Evolutionary conservation across 208 protist genomes (phyloP).

Genomic region (Vickermania ingenoplastis): DNA sequence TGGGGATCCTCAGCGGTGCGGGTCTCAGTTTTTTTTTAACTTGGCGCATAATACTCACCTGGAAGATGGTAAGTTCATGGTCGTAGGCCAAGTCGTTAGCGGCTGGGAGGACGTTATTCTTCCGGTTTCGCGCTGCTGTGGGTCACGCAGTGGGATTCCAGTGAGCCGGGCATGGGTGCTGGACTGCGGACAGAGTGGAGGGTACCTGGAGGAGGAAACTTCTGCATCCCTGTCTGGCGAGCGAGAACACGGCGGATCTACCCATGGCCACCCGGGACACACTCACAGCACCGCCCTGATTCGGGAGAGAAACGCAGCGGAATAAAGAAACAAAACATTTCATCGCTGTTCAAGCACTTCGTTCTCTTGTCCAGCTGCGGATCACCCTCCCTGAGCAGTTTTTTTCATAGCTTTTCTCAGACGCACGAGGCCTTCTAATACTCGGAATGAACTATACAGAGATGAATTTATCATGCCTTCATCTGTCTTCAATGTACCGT

Average conservation of each 20-base stretch:
- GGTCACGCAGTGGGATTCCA: slow-evolving; percentile 75
- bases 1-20: slow-evolving; percentile 73
- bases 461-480: too few species aligned
- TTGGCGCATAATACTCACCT: slow-evolving; percentile 69
- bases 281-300: too few species aligned
- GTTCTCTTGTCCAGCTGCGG: too few species aligned
- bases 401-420: too few species aligned
- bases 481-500: too few species aligned
- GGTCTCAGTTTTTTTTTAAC: slow-evolving; percentile 93
- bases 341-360: too few species aligned
- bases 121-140: slow-evolving; percentile 38
- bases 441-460: too few species aligned
- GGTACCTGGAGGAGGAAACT: slow-evolving; percentile 54
- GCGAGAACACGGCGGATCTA: slow-evolving; percentile 26
- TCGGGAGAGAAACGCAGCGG: too few species aligned
- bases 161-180: slow-evolving; percentile 83
- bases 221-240: slow-evolving; percentile 37
- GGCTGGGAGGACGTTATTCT: slow-evolving; percentile 78
- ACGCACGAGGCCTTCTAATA: too few species aligned
- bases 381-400: too few species aligned
- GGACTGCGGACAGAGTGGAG: slow-evolving; percentile 82
- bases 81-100: slow-evolving; percentile 83
- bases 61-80: slow-evolving; percentile 87
- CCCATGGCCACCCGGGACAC: too few species aligned
- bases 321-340: too few species aligned